phyloP scores from a whole-genome alignment of 2,329 filamentous ascomycete genomes.

The Stagonosporopsis rhizophila region DNA sequence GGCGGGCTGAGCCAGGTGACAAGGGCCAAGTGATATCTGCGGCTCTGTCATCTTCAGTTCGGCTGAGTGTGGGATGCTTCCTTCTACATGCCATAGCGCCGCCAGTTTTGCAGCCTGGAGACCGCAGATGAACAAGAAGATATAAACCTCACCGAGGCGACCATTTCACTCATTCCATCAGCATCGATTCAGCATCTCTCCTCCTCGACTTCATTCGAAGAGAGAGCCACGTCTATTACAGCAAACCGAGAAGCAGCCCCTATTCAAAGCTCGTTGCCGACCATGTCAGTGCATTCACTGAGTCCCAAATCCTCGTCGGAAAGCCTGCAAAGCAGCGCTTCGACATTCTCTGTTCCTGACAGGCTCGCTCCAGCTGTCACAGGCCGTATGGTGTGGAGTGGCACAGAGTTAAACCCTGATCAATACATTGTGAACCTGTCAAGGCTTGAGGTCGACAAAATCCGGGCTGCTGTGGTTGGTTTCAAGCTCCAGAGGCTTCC shows the following conservation, averaged over 20 bases:
- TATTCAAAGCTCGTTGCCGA: slow-evolving; percentile 4
- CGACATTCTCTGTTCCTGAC: slow-evolving; percentile 37
- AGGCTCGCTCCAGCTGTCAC: slow-evolving; percentile 36
- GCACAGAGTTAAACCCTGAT: slow-evolving; percentile 32
- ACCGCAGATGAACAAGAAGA: slow-evolving; percentile 1
- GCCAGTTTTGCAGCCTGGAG: slow-evolving; percentile 4
- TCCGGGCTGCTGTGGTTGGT: slow-evolving; percentile 43
- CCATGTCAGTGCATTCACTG: slow-evolving; percentile 36
- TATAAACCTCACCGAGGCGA: slow-evolving; percentile 9
- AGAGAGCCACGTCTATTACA: not conserved
- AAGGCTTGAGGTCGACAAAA: slow-evolving; percentile 34
- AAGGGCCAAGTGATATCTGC: slow-evolving; percentile 31
- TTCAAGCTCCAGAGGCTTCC: slow-evolving; percentile 31
- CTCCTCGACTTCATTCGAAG: not conserved
- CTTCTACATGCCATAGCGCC: slow-evolving; percentile 5
- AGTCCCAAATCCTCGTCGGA: slow-evolving; percentile 42
- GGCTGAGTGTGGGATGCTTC: slow-evolving; percentile 10
- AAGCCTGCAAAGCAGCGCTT: slow-evolving; percentile 40
- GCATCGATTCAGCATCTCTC: not conserved
- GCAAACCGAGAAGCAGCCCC: not conserved
- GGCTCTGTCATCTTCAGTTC: slow-evolving; percentile 40
- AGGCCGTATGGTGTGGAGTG: slow-evolving; percentile 46
- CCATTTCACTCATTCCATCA: slow-evolving; percentile 2
- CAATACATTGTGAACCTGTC: slow-evolving; percentile 40
- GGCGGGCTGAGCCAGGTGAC: slow-evolving; percentile 20